These are phyloP conservation scores for Tolypocladium amazonense DNA, from an alignment of 2,329 filamentous ascomycete species.

Conservation along the genomic window DNA sequence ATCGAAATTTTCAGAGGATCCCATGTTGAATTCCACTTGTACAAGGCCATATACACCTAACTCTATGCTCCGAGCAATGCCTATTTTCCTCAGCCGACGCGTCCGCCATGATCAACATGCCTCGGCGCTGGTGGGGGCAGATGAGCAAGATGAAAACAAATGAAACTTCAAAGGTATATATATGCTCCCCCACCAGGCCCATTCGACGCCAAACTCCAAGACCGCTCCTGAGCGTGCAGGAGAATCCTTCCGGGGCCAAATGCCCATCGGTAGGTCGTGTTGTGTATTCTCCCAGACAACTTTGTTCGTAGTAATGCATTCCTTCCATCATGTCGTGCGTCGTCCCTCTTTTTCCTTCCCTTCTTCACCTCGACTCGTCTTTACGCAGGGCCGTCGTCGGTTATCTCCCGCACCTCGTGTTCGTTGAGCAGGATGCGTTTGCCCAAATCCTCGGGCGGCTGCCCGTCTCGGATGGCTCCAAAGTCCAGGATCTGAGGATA, in stretches of 20 bases:
- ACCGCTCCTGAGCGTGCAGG: background rate
- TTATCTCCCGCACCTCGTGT: slow-evolving; percentile 38
- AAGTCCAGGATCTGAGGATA: slow-evolving; percentile 79
- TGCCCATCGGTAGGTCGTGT: background rate
- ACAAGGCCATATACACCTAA: background rate
- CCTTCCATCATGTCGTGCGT: slow-evolving; percentile 1
- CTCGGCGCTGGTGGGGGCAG: background rate
- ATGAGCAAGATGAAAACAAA: background rate
- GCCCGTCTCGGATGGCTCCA: slow-evolving; percentile 82
- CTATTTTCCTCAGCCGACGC: background rate
- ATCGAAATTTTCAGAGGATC: too few relatives aligned
- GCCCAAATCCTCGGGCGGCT: slow-evolving; percentile 66
- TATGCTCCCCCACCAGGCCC: background rate
- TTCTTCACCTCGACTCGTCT: background rate
- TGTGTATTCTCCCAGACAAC: background rate
- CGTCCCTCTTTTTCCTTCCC: background rate
- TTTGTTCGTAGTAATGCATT: slow-evolving; percentile 5
- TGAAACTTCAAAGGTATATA: slow-evolving; percentile 1
- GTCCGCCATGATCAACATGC: background rate
- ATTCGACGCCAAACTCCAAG: background rate
- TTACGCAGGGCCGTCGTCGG: slow-evolving; percentile 29
- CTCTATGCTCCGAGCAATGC: background rate
- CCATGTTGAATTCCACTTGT: background rate
- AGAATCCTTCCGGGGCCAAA: background rate
- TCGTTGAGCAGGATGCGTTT: slow-evolving; percentile 61